Evolutionary conservation across 208 protist species (phyloP), one percentile per base, ranked within the genome.

Genomic region (Trypanosoma mega): DNA sequence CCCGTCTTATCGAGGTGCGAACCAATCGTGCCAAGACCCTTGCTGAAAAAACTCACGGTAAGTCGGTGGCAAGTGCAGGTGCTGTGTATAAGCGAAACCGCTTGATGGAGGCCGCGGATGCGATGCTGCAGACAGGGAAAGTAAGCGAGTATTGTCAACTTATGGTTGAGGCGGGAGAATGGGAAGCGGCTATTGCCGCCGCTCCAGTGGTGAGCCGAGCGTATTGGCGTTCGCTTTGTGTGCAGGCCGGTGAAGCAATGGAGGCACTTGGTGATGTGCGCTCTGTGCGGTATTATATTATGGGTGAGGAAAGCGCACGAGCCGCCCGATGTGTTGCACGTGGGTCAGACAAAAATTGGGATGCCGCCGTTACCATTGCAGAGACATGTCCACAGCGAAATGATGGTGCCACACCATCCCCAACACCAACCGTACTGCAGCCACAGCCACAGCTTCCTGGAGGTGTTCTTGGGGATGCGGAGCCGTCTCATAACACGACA

Each of bases 141-240:
- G 18, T 92, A 3, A 58, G 79, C 54, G 82, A 92, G 47, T 90
- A 92, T 63, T 97, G 90, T 63, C 66, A 87, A 33, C 48, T 87
- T 29, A 71, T 97, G 54, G 67, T 90, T 41, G 89, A 97, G 60
- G 78, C 81, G 0, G 93, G 73, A 20, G 82, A 94, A 71, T 98
- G 86, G 84, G 90, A 97, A 37, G 69, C 73, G 58, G 95, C 95
- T 9, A 82, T 98, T 64, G 81, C 83, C 44, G 64, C 90, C 7
- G 87, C 90, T 3, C 93, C 95, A 2, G 52, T 78, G n/a, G 66
- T 98, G 24, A 93, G 86, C 36, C 72, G 89, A 8, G 80, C 85
- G 14, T 94, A 85, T 63, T 98, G 95, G 95, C 80, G 83, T 18
- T 74, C 68, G 1, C 63, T 87, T 9, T 93, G 85, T 53, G 34